Evolutionary conservation across 2,329 filamentous ascomycete genomes (phyloP), one percentile per base, ranked within the genome.

Genomic region (Epichloe baconii): DNA sequence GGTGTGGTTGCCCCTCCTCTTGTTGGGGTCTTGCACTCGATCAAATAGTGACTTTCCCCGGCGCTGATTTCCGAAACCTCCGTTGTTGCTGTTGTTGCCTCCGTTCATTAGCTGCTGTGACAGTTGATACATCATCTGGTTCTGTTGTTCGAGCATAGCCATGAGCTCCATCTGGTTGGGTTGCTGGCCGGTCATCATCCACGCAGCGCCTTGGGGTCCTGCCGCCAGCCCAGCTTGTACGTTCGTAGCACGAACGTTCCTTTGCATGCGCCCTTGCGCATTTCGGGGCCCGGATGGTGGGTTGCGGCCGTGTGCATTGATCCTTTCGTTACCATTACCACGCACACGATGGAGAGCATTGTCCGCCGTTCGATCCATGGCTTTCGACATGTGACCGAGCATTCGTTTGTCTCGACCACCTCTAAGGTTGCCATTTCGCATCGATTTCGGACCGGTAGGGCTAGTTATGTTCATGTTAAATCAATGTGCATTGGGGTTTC

Each of bases 381-480:
- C 81, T 61, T 87, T 87, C 64, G 85, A 82, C 63, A 94, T 79
- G 59, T 96, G 88, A 47, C 88, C 88, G 52, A 96, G 75, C 74
- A 96, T 82, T 55, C 88, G 82, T 66, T 88, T 89, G 53, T 86
- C 85, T 58, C 87, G 82, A 50, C 80, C 77, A 51, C 76, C 73
- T 51, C 77, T 69, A 50, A 64, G 64, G 59, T 72, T 79, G 49
- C 80, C 80, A 64, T 85, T 88, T 62, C 93, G 86, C 89, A 97
- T 95, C 36, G 90, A 89, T 66, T 90, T 93, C 17, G 93, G 93
- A 52, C 91, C 93, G 48, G 89, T 97, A 10, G 93, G 93, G 62
- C 91, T 96, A 61, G 53, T 26, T 6, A 26, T 40, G 3, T 49
- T 47, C 34, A 52, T 14, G 44, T 45, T 36, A 43, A 38, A 7